A percentile compares a stretch with the other conserved stretches of the same genome.
phyloP scores from a whole-genome alignment of 192 early-diverging fungal genomes.

The Gigaspora rosea region DNA sequence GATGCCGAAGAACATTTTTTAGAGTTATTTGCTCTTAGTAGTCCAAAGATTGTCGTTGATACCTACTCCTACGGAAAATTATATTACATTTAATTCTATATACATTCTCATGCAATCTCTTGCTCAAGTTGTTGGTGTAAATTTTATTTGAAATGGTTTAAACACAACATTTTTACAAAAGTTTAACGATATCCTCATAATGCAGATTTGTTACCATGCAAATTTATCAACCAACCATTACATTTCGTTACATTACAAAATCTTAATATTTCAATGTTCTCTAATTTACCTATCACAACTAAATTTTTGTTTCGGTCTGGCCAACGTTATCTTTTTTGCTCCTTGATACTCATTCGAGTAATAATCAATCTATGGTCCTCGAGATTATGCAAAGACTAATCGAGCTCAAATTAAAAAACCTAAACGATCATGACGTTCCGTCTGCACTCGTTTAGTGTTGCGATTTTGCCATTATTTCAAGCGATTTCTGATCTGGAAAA shows the following conservation, averaged over 20 bases:
- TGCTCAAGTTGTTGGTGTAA: neutral
- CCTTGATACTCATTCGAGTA: constrained; percentile 46
- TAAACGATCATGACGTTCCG: constrained; percentile 6
- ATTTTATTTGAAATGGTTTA: constrained; percentile 3
- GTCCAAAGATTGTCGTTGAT: neutral
- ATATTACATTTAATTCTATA: neutral
- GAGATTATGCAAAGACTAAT: constrained; percentile 37
- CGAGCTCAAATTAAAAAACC: neutral
- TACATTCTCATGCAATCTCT: constrained; percentile 19
- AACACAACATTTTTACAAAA: neutral
- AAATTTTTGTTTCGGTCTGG: constrained; percentile 36
- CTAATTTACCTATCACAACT: neutral
- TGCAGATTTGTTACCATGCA: constrained; percentile 1
- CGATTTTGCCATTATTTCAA: constrained; percentile 56
- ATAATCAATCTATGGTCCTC: constrained; percentile 47
- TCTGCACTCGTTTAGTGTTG: constrained; percentile 39
- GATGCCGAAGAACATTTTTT: neutral
- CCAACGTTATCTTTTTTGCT: constrained; percentile 46
- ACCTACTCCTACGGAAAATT: neutral
- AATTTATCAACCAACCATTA: constrained; percentile 7
- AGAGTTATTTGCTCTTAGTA: constrained; percentile 8
- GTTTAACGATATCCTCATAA: neutral
- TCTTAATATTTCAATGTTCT: neutral
- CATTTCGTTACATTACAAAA: neutral
- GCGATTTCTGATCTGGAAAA: constrained; percentile 45